These are phyloP conservation scores for Dactylellina sp. DNA, from an alignment of 2,329 filamentous ascomycete genomes.

Conservation along the genomic window DNA sequence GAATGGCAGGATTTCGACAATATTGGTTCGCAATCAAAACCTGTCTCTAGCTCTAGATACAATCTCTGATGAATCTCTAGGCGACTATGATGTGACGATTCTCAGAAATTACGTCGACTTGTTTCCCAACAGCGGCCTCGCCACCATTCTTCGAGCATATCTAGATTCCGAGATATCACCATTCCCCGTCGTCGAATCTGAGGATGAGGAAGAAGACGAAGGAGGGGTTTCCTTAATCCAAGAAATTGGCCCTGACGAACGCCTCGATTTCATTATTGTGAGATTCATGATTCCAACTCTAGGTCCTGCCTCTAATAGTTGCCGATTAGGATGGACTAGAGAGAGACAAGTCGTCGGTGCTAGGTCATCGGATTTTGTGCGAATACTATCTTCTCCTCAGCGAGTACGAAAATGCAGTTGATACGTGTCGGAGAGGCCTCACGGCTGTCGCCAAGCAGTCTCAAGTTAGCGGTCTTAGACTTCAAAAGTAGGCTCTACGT, in stretches of 20 bases:
- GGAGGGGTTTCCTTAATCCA: conserved; percentile 73
- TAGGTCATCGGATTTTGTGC: conserved; percentile 84
- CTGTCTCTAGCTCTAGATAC: not conserved
- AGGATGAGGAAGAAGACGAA: conserved; percentile 65
- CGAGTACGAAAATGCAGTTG: conserved; percentile 83
- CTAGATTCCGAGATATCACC: conserved; percentile 85
- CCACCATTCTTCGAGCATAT: conserved; percentile 83
- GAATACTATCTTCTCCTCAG: conserved; percentile 87
- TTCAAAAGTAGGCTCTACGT: conserved; percentile 63
- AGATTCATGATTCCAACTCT: conserved; percentile 2
- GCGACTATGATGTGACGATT: conserved; percentile 81
- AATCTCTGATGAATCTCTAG: conserved; percentile 47
- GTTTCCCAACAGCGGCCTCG: conserved; percentile 85
- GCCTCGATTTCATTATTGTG: conserved; percentile 60
- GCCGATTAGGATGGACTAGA: conserved; percentile 65
- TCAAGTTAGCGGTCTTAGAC: conserved; percentile 74
- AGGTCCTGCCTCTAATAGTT: conserved; percentile 7
- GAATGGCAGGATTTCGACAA: conserved; percentile 87
- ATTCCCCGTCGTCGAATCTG: conserved; percentile 70
- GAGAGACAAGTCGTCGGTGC: conserved; percentile 72
- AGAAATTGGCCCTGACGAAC: conserved; percentile 65
- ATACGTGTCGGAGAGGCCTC: conserved; percentile 80
- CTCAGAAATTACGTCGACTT: conserved; percentile 82
- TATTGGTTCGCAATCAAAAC: conserved; percentile 64
- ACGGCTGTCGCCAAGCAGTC: conserved; percentile 72